phyloP scores from a whole-genome alignment of 192 early-diverging fungal species.

The Dimargaris xerosporica region DNA sequence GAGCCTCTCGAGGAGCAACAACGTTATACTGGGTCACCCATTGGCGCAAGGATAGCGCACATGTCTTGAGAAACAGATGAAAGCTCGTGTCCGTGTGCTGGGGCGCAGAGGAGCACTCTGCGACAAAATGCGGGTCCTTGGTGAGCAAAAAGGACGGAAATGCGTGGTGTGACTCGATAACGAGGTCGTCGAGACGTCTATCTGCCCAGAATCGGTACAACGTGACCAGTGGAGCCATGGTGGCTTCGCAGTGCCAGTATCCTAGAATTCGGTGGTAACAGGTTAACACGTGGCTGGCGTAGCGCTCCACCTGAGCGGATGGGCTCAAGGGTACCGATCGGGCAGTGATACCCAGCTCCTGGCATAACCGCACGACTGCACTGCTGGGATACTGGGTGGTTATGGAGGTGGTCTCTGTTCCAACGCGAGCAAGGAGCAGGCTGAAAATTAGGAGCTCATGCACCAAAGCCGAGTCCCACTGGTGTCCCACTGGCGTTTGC shows the following conservation, averaged over 20 bases:
- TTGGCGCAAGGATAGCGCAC: background rate
- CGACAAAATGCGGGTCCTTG: background rate
- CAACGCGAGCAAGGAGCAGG: no score
- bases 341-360: no score
- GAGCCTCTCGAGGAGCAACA: background rate
- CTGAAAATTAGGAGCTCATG: no score
- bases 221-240: background rate
- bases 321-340: no score
- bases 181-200: background rate
- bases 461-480: no score
- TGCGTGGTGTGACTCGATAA: background rate
- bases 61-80: constrained; percentile 1
- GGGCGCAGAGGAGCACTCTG: background rate
- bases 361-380: no score
- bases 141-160: background rate
- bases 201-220: constrained; percentile 1
- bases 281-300: no score
- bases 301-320: no score
- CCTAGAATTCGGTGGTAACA: background rate
- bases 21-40: background rate
- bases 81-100: background rate
- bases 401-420: no score
- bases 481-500: no score
- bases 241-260: background rate
- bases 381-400: no score